Base-by-base conservation (phyloP, 306 rosid genomes). In the Lablab purpureus region DNA sequence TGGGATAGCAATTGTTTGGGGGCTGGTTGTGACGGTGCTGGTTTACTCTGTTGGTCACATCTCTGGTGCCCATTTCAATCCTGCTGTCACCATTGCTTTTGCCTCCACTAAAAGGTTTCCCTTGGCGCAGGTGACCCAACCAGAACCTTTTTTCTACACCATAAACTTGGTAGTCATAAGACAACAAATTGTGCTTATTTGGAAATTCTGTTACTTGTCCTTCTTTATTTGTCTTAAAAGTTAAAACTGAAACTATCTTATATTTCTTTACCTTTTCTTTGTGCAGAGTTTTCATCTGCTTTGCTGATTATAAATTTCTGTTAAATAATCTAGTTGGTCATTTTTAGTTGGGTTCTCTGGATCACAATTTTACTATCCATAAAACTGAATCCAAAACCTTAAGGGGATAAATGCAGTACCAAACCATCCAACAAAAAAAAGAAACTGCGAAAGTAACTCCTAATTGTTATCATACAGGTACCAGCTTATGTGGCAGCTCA, bases 11-110 rank as follows among this genome's bases (percentile, higher is more conserved):
- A 85, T 90, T 19, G 76, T 37, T 37, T 95, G 99, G 98, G 99
- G 99, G 2, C 71, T 95, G 8, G 86, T 40, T 34, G 92, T 91
- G 41, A 65, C 80, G 81, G 97, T 93, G 0, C 54, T 91, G 80
- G 62, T 91, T 62, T 95, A 92, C 80, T 81, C 97, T 5, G 81
- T 95, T 22, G 97, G 97, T 10, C 99, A 95, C 4, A 88, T 95
- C 65, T 94, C 97, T 4, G 97, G 99, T 41, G 97, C 92, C 22
- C 97, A 95, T 83, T 87, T 95, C 54, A 93, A 93, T 27, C 99
- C 98, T 13, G 97, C 99, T 1, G 94, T 95, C 52, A 95, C 98
- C 41, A 72, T 93, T 77, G 98, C 98, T 47, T 93, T 93, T 55
- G 94, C 99, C 7, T 49, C 82, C 6, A 83, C 85, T 71, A 79